Percentiles rank a stretch among this genome's conserved stretches.
These are phyloP conservation scores for Cladophialophora bantiana DNA, from an alignment of 2,329 filamentous ascomycete species.

Conservation along the genomic window DNA sequence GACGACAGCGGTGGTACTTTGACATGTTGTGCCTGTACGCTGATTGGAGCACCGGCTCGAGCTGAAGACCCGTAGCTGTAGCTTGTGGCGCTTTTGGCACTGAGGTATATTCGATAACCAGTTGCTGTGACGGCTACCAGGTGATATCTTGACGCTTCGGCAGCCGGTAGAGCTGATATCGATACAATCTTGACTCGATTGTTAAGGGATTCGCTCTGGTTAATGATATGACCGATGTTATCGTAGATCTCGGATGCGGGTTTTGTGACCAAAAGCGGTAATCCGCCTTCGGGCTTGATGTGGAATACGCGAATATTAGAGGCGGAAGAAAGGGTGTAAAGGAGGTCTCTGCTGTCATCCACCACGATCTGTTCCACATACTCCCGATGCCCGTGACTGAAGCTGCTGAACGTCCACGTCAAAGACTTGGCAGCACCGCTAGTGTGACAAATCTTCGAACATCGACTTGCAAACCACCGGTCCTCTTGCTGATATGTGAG, in stretches of 20 bases:
- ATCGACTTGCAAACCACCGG: slow-evolving; percentile 90
- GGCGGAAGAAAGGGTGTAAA: slow-evolving; percentile 87
- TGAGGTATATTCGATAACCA: slow-evolving; percentile 90
- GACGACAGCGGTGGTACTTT: slow-evolving; percentile 77
- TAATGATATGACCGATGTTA: slow-evolving; percentile 85
- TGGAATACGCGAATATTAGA: slow-evolving; percentile 93
- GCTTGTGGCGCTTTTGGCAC: slow-evolving; percentile 85
- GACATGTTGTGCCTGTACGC: slow-evolving; percentile 97
- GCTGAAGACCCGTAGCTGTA: slow-evolving; percentile 67
- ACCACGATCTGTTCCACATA: slow-evolving; percentile 79
- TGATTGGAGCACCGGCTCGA: slow-evolving; percentile 76
- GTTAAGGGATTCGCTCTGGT: slow-evolving; percentile 72
- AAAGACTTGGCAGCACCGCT: slow-evolving; percentile 71
- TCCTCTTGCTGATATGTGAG: slow-evolving; percentile 97
- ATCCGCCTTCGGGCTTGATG: slow-evolving; percentile 68
- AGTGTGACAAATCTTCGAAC: slow-evolving; percentile 87
- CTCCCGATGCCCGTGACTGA: slow-evolving; percentile 42
- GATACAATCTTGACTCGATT: slow-evolving; percentile 77
- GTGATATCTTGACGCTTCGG: slow-evolving; percentile 57
- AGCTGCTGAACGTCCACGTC: slow-evolving; percentile 48
- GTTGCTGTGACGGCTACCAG: slow-evolving; percentile 89
- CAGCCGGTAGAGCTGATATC: slow-evolving; percentile 83
- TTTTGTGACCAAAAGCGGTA: slow-evolving; percentile 64
- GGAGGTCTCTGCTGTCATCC: slow-evolving; percentile 84
- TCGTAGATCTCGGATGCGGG: slow-evolving; percentile 62